A percentile compares a stretch with the other conserved stretches of the same genome.
phyloP scores from a whole-genome alignment of 495 filamentous ascomycete species.

The Neurospora intermedia region DNA sequence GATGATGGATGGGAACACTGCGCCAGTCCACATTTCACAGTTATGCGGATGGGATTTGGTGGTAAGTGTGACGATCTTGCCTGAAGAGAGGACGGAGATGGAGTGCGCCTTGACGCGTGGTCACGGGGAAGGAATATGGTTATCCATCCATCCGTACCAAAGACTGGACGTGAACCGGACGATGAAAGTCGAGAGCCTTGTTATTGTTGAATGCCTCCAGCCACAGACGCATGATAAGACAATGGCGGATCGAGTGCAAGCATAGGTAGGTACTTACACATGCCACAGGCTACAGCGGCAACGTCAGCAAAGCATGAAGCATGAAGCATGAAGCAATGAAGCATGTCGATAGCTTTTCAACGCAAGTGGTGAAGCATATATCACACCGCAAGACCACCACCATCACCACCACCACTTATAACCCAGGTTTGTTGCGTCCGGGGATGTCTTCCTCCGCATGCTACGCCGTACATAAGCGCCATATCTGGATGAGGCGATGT shows the following conservation, averaged over 20 bases:
- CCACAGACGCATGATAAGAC: not conserved
- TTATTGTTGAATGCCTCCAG: not conserved
- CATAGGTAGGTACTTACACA: not conserved
- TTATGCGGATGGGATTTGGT: not conserved
- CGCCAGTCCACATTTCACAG: not conserved
- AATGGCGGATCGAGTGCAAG: not conserved
- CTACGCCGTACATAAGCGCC: not conserved
- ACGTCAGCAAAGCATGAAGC: not conserved
- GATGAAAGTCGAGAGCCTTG: not conserved
- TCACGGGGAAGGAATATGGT: not conserved
- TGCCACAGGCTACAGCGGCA: not conserved
- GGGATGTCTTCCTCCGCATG: not conserved
- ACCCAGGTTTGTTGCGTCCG: not conserved
- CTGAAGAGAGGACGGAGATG: not conserved
- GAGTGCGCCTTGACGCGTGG: not conserved
- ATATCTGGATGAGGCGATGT: not conserved
- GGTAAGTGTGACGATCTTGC: not conserved
- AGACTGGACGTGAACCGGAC: not conserved
- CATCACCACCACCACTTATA: not conserved
- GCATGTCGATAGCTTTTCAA: not conserved
- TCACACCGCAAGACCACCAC: not conserved
- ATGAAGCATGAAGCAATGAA: not conserved
- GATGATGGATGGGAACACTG: not conserved
- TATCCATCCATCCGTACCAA: not conserved
- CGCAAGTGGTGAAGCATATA: not conserved